These are phyloP conservation scores for Zasmidium angulare DNA, from an alignment of 2,329 filamentous ascomycete genomes.

Conservation along the genomic window DNA sequence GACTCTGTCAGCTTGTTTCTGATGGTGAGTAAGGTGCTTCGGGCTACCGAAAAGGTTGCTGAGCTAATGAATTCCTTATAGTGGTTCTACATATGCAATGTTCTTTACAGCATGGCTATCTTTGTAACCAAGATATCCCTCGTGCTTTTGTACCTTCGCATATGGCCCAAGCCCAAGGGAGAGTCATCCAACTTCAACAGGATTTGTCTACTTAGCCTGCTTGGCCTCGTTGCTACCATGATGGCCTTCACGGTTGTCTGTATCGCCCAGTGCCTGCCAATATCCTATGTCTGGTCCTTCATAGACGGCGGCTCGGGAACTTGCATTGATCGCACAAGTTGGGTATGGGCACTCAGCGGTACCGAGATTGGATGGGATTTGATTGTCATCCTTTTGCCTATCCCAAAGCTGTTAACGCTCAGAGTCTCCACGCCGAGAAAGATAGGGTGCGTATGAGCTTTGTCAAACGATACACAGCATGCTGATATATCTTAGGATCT, in stretches of 20 bases:
- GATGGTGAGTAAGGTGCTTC: constrained; percentile 4
- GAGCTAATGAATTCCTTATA: neutral
- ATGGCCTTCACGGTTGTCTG: neutral
- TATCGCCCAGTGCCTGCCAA: neutral
- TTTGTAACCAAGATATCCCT: constrained; percentile 17
- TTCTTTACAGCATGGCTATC: constrained; percentile 10
- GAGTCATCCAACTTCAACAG: neutral
- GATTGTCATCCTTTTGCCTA: constrained; percentile 13
- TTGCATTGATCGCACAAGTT: constrained; percentile 9
- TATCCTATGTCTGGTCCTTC: constrained; percentile 1
- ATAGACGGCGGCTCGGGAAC: neutral
- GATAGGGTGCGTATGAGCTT: constrained; percentile 10
- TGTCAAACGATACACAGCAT: neutral
- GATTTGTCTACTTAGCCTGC: neutral
- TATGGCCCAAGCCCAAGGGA: constrained; percentile 5
- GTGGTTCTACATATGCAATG: constrained; percentile 18
- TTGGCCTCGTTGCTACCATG: neutral
- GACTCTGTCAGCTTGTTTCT: constrained; percentile 5
- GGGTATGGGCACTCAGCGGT: constrained; percentile 6
- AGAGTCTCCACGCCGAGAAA: constrained; percentile 5
- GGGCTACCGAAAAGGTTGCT: too few species aligned
- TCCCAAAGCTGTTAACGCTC: constrained; percentile 10
- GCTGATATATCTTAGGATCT: constrained; percentile 38
- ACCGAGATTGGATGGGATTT: constrained; percentile 13
- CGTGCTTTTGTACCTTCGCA: constrained; percentile 15